These are phyloP conservation scores for Zizania palustris DNA, from an alignment of 202 grass and related monocot genomes.

Conservation along the genomic window DNA sequence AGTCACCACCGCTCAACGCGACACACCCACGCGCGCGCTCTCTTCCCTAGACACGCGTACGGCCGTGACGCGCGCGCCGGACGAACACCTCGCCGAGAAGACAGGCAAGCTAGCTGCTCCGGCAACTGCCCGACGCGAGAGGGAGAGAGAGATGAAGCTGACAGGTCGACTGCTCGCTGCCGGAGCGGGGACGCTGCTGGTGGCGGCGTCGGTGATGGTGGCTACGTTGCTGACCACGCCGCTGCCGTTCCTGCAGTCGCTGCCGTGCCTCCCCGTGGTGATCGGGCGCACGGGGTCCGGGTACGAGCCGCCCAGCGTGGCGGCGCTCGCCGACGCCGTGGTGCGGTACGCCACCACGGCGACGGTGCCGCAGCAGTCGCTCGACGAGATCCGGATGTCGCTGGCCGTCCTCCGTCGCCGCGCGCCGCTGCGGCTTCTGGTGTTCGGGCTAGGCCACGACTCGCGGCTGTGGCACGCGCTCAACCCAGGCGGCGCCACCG, in stretches of 20 bases:
- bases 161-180: background rate
- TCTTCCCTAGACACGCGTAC: background rate
- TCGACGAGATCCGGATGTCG: slow-evolving; percentile 64
- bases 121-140: background rate
- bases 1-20: background rate
- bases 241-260: slow-evolving; percentile 21
- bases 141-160: background rate
- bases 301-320: slow-evolving; percentile 25
- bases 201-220: slow-evolving; percentile 12
- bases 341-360: slow-evolving; percentile 53
- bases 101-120: background rate
- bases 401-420: slow-evolving; percentile 76
- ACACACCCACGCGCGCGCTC: background rate
- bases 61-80: background rate
- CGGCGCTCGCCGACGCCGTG: slow-evolving; percentile 42
- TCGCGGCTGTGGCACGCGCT: slow-evolving; percentile 79
- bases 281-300: background rate
- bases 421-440: slow-evolving; percentile 71
- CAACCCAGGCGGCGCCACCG: slow-evolving; percentile 78
- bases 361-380: slow-evolving; percentile 72
- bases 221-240: background rate
- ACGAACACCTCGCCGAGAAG: background rate
- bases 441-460: slow-evolving; percentile 83
- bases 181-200: slow-evolving; percentile 14
- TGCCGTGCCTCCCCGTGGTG: slow-evolving; percentile 32